These are phyloP conservation scores for Colletotrichum sp. DNA, from an alignment of 2,329 filamentous ascomycete species.

Conservation along the genomic window DNA sequence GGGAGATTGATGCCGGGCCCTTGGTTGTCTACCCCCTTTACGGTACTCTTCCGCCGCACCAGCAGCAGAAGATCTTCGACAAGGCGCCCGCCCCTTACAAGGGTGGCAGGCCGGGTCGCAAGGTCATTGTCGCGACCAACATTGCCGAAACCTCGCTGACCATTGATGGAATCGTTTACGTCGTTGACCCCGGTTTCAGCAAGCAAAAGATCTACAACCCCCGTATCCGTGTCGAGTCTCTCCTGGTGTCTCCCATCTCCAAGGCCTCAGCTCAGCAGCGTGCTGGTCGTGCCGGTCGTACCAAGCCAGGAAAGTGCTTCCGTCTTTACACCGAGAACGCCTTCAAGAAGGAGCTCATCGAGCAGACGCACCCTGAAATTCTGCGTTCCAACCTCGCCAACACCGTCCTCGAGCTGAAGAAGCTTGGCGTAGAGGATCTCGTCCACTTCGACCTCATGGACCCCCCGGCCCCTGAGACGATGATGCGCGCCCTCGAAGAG, in stretches of 20 bases:
- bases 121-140: conserved; percentile 94
- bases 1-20: conserved; percentile 90
- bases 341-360: conserved; percentile 97
- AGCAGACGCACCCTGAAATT: conserved; percentile 96
- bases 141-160: conserved; percentile 98
- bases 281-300: conserved; percentile 99
- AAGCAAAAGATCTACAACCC: conserved; percentile 99
- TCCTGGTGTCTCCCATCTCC: conserved; percentile 96
- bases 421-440: conserved; percentile 91
- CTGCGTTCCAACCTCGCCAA: conserved; percentile 92
- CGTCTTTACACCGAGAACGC: conserved; percentile 92
- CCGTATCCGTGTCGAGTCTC: conserved; percentile 91
- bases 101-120: conserved; percentile 87
- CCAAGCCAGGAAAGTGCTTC: conserved; percentile 97
- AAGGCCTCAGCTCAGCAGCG: conserved; percentile 97
- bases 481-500: conserved; percentile 97
- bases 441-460: conserved; percentile 99
- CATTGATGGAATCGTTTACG: conserved; percentile 98
- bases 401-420: conserved; percentile 95
- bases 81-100: conserved; percentile 76
- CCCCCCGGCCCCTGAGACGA: conserved; percentile 93
- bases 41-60: conserved; percentile 86
- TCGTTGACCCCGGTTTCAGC: conserved; percentile 98
- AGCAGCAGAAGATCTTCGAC: conserved; percentile 96
- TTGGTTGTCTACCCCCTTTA: conserved; percentile 93